Evolutionary conservation across 129 eudicot genomes (phyloP).

Genomic region (Artemisia annua): DNA sequence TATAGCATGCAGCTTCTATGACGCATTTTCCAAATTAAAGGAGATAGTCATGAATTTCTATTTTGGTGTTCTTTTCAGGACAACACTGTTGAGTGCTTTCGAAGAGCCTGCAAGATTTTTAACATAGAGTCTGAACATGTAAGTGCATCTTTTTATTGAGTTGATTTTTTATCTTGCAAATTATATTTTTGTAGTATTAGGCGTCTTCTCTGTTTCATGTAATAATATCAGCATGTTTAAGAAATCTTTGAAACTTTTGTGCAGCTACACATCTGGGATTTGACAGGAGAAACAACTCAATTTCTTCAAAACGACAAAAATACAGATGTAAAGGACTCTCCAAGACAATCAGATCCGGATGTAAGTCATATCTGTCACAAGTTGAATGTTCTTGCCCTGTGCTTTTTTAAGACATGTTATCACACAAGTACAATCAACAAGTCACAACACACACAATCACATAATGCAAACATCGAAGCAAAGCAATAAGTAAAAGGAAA

Average conservation of each 20-base stretch:
- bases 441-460: too few relatives aligned
- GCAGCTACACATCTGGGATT: slow-evolving; percentile 95
- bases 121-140: slow-evolving; percentile 76
- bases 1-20: slow-evolving; percentile 6
- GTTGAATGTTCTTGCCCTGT: slow-evolving; percentile 8
- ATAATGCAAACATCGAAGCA: too few relatives aligned
- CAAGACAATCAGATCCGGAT: slow-evolving; percentile 76
- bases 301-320: slow-evolving; percentile 54
- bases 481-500: too few relatives aligned
- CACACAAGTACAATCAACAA: too few relatives aligned
- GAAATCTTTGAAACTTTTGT: slow-evolving; percentile 25
- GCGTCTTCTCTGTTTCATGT: neutral
- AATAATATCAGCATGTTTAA: slow-evolving; percentile 11
- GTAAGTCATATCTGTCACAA: slow-evolving; percentile 48
- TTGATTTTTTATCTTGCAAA: slow-evolving; percentile 1
- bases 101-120: slow-evolving; percentile 97
- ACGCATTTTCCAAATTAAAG: slow-evolving; percentile 7
- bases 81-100: slow-evolving; percentile 75
- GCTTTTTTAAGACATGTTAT: too few relatives aligned
- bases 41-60: slow-evolving; percentile 5
- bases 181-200: neutral
- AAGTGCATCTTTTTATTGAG: slow-evolving; percentile 31
- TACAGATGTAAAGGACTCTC: slow-evolving; percentile 53
- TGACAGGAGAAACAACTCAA: slow-evolving; percentile 74
- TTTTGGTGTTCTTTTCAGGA: slow-evolving; percentile 51